phyloP scores from a whole-genome alignment of 2,329 filamentous ascomycete species.

The Exophiala oligosperma region DNA sequence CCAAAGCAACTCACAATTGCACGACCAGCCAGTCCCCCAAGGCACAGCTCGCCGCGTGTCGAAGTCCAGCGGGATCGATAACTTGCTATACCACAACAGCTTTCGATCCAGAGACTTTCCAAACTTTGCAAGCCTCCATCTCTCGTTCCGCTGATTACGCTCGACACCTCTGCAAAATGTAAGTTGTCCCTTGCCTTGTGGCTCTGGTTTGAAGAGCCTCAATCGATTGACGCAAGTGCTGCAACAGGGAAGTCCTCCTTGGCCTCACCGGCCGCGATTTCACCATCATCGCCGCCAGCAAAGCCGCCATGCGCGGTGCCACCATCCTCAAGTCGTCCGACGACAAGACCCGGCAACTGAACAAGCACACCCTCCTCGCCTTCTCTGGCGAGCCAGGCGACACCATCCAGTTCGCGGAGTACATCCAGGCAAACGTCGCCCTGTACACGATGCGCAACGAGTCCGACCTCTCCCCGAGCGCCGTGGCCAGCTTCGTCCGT shows the following conservation, averaged over 20 bases:
- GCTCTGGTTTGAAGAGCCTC: no score
- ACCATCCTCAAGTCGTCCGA: conserved; percentile 93
- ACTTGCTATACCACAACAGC: not conserved
- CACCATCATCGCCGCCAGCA: conserved; percentile 94
- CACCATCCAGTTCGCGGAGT: conserved; percentile 98
- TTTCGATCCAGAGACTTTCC: conserved; percentile 2
- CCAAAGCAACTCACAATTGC: not conserved
- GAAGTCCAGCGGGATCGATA: no score
- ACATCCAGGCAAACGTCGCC: conserved; percentile 96
- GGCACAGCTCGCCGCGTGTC: not conserved
- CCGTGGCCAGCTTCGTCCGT: conserved; percentile 89
- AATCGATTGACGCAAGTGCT: conserved; percentile 9
- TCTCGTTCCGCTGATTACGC: no score
- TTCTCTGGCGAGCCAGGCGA: conserved; percentile 96
- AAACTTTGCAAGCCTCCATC: no score
- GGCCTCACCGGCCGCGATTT: conserved; percentile 99
- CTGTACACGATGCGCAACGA: conserved; percentile 99
- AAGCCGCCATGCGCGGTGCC: conserved; percentile 96
- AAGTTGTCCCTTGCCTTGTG: not conserved
- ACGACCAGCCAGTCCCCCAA: not conserved
- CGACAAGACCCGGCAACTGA: conserved; percentile 92
- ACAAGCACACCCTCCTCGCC: conserved; percentile 92
- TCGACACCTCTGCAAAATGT: conserved; percentile 1
- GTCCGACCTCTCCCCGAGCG: conserved; percentile 84
- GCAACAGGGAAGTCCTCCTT: conserved; percentile 86